phyloP scores from a whole-genome alignment of 2,329 filamentous ascomycete species.

The Stachybotrys chartarum region DNA sequence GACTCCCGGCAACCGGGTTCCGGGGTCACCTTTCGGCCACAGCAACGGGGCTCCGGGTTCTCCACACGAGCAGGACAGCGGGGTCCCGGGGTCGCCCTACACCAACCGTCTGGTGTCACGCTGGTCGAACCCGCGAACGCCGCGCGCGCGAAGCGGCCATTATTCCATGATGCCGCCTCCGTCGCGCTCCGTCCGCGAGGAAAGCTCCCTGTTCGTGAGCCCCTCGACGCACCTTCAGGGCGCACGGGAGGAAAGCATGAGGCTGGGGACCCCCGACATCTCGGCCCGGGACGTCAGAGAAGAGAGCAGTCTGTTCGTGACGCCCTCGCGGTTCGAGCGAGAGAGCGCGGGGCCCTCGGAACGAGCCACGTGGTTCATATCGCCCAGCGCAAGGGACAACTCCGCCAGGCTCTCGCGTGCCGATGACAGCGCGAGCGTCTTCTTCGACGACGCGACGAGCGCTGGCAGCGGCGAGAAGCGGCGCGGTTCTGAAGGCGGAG shows the following conservation, averaged over 20 bases:
- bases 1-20: not conserved
- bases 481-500: no score
- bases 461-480: no score
- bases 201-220: slow-evolving; percentile 10
- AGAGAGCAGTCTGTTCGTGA: not conserved
- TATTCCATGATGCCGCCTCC: not conserved
- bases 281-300: not conserved
- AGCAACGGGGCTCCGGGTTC: no score
- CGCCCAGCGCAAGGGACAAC: not conserved
- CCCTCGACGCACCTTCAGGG: slow-evolving; percentile 4
- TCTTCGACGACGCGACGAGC: not conserved
- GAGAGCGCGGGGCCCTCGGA: no score
- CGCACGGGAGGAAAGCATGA: not conserved
- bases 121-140: not conserved
- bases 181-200: slow-evolving; percentile 3
- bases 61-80: no score
- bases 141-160: not conserved
- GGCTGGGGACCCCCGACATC: not conserved
- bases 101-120: not conserved
- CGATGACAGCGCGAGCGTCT: not conserved
- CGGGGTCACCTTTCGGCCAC: no score
- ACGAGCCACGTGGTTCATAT: not conserved
- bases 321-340: not conserved
- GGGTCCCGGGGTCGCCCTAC: no score
- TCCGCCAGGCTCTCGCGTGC: not conserved